These are phyloP conservation scores for Blastomyces percursus DNA, from an alignment of 2,329 filamentous ascomycete species.

Conservation along the genomic window DNA sequence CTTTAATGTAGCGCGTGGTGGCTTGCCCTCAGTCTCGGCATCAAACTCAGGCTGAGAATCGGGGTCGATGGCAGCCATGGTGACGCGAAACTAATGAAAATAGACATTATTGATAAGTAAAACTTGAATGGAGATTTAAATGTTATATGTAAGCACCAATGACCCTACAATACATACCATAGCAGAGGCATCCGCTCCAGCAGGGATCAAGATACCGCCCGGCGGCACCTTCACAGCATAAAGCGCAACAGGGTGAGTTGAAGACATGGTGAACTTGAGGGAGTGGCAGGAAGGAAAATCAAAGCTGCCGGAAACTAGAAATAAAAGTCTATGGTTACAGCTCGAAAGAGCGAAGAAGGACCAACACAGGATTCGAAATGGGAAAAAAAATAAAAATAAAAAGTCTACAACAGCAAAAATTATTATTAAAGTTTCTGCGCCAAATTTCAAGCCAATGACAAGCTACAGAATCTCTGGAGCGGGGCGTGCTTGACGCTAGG, in stretches of 20 bases:
- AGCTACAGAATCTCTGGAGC: neutral
- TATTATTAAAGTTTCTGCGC: slow-evolving; percentile 11
- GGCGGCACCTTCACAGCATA: slow-evolving; percentile 88
- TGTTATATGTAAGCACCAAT: neutral
- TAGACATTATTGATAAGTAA: slow-evolving; percentile 4
- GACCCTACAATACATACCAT: slow-evolving; percentile 51
- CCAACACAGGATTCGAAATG: slow-evolving; percentile 9
- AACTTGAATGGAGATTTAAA: slow-evolving; percentile 1
- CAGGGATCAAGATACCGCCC: slow-evolving; percentile 71
- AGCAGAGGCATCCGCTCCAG: slow-evolving; percentile 65
- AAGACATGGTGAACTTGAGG: slow-evolving; percentile 33
- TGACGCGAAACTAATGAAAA: slow-evolving; percentile 70
- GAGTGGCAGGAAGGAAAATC: neutral
- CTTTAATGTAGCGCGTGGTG: slow-evolving; percentile 77
- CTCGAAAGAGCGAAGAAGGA: slow-evolving; percentile 7
- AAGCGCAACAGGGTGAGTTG: slow-evolving; percentile 57
- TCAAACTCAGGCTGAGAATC: slow-evolving; percentile 60
- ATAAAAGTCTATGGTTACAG: slow-evolving; percentile 1
- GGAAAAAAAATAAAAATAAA: slow-evolving; percentile 8
- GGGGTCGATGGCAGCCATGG: slow-evolving; percentile 96
- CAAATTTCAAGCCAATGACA: neutral
- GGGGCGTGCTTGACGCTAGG: neutral
- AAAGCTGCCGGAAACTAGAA: neutral
- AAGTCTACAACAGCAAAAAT: slow-evolving; percentile 14
- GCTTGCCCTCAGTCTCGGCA: slow-evolving; percentile 48